Percentiles rank a stretch among this genome's conserved stretches.
Evolutionary conservation across 2,329 filamentous ascomycete species (phyloP).

Genomic region (Lojkania enalia): DNA sequence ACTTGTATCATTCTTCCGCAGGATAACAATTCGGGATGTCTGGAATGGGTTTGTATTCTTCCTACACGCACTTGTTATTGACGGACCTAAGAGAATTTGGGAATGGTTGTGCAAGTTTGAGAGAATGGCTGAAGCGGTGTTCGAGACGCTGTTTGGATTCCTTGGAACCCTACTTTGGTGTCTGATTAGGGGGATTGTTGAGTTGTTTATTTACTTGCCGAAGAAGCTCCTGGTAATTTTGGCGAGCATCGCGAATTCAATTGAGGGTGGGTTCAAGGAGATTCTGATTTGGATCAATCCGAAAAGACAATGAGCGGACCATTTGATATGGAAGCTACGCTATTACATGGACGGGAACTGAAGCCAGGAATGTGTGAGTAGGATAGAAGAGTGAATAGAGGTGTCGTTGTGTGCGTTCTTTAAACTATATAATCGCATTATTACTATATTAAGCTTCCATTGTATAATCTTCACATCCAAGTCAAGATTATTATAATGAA

Average conservation of each 20-base stretch:
- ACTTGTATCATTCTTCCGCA: slow-evolving; percentile 16
- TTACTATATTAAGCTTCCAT: too few species aligned
- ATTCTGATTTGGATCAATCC: slow-evolving; percentile 24
- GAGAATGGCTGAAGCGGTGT: neutral
- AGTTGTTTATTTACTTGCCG: slow-evolving; percentile 18
- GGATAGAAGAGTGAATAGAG: too few species aligned
- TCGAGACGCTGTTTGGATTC: slow-evolving; percentile 16
- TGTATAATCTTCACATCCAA: too few species aligned
- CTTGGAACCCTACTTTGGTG: slow-evolving; percentile 15
- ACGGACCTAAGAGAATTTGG: slow-evolving; percentile 18
- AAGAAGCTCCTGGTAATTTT: slow-evolving; percentile 17
- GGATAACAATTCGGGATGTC: slow-evolving; percentile 18
- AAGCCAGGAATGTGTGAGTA: too few species aligned
- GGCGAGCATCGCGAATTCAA: slow-evolving; percentile 6
- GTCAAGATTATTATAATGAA: too few species aligned
- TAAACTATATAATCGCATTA: too few species aligned
- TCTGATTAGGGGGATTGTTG: slow-evolving; percentile 6
- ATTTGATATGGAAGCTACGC: too few species aligned
- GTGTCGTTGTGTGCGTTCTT: too few species aligned
- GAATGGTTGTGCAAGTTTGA: slow-evolving; percentile 15
- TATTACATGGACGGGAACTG: too few species aligned
- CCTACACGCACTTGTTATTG: slow-evolving; percentile 16
- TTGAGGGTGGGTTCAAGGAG: slow-evolving; percentile 16
- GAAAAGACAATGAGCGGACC: slow-evolving; percentile 17
- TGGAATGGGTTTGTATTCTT: slow-evolving; percentile 13